Base-by-base conservation (phyloP, 257 asterid genomes). In the Anisodus acutangulus region DNA sequence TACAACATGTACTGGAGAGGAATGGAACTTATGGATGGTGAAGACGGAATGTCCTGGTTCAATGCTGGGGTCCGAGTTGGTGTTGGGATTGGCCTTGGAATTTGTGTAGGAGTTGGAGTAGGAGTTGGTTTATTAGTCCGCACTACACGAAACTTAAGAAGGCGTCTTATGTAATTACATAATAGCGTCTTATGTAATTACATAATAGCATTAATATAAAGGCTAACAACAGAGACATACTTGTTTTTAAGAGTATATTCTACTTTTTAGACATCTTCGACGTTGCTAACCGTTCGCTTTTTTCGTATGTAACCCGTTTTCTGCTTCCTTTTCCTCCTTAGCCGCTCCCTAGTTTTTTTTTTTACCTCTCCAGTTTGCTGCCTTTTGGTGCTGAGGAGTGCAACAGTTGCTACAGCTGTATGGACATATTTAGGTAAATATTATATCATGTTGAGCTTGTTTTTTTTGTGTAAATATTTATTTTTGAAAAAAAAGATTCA, bases 131-230 rank as follows among this genome's bases (percentile, higher is more conserved):
- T 88, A 63, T 81, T 88, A 31, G 88, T 80, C 51, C 88, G 91
- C 2, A 81, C 87, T 37, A 83, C 88, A 3, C 84, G 93, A 35
- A 89, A 90, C 90, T 89, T 94, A 72, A 92, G 92, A 89, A 92
- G 97, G 79, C 92, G 95, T 45, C 90, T 91, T 68, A n/a, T 90
- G 64, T 94, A 81, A 67, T 78, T 78, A 15, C 26, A 31, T 31
- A 31, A 26, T 31, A 78, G 66, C 35, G 95, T 45, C 90, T 91
- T 68, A n/a, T 90, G 64, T 94, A 81, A 67, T 78, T 78, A 15
- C 26, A 31, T 31, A 31, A 26, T 31, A 78, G 66, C 35, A 49
- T 82, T 55, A 53, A 31, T 81, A 84, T 37, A 55, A 71, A 68
- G 81, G 83, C 84, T 62, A 84, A 78, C 82, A 57, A 8, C 19